Conservation (phyloP, 1,139 yeast genomes). For the Torulaspora pretoriensis region DNA sequence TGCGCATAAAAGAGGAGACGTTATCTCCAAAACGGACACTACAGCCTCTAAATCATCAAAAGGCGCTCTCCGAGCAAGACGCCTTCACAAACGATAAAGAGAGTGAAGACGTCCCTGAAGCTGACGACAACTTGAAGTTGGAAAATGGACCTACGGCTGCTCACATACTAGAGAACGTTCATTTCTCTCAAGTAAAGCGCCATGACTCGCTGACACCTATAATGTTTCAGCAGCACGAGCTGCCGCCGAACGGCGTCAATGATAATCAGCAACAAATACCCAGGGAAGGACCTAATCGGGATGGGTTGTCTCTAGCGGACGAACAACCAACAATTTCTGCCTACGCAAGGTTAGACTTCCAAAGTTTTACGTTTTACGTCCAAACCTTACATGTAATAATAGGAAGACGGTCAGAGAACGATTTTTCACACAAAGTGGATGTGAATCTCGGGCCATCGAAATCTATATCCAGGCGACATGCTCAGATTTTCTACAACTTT, state of each 20-base stretch:
- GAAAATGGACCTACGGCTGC: slow-evolving; percentile 22
- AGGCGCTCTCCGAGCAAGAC: not conserved
- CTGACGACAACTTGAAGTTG: not conserved
- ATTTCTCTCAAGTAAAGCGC: slow-evolving; percentile 19
- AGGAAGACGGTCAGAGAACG: slow-evolving; percentile 83
- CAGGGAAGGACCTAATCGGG: slow-evolving; percentile 5
- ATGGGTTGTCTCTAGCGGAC: slow-evolving; percentile 17
- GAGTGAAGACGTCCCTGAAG: not conserved
- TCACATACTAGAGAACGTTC: slow-evolving; percentile 27
- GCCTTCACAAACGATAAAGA: not conserved
- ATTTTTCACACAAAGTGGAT: slow-evolving; percentile 61
- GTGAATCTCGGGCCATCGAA: slow-evolving; percentile 88
- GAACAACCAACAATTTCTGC: slow-evolving; percentile 69
- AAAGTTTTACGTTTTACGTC: slow-evolving; percentile 86
- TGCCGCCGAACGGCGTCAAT: slow-evolving; percentile 2
- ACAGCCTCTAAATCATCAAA: slow-evolving; percentile 2
- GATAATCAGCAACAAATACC: slow-evolving; percentile 1
- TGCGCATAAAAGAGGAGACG: slow-evolving; percentile 14
- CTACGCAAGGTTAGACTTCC: slow-evolving; percentile 90
- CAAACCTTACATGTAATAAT: slow-evolving; percentile 91
- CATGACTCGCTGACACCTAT: slow-evolving; percentile 33
- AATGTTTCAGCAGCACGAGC: slow-evolving; percentile 27
- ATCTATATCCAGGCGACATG: slow-evolving; percentile 89
- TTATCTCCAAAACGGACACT: slow-evolving; percentile 14
- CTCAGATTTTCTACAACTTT: slow-evolving; percentile 90